Conservation (phyloP, 2,329 filamentous ascomycete species). For the Fusarium foetens region DNA sequence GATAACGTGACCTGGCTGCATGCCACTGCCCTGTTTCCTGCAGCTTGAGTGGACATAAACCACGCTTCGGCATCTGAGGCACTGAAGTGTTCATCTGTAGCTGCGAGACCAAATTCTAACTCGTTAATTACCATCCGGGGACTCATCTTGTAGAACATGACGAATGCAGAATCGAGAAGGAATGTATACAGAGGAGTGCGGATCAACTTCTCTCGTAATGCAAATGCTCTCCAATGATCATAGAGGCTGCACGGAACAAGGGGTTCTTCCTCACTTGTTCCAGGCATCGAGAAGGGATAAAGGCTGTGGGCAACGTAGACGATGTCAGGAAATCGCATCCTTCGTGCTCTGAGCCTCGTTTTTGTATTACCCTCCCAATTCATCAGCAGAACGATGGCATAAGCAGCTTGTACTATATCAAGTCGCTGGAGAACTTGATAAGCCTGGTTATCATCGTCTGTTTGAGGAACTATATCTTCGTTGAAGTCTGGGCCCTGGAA, state of each 20-base stretch:
- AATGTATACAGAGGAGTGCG: constrained; percentile 18
- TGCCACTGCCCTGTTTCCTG: not conserved
- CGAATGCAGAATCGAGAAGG: constrained; percentile 25
- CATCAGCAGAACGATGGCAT: not conserved
- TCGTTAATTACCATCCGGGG: constrained; percentile 17
- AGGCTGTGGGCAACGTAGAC: not conserved
- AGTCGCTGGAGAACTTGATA: not conserved
- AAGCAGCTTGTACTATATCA: not conserved
- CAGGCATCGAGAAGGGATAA: not conserved
- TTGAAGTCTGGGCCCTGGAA: not conserved
- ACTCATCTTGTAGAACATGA: constrained; percentile 27
- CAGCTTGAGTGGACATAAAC: not conserved
- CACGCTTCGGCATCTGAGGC: not conserved
- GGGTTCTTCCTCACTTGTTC: not conserved
- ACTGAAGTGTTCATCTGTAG: constrained; percentile 5
- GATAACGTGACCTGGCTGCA: not conserved
- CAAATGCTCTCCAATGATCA: not conserved
- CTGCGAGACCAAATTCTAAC: constrained; percentile 11
- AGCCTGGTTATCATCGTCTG: not conserved
- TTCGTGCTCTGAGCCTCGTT: not conserved
- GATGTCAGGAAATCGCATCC: not conserved
- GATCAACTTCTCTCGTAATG: constrained; percentile 19
- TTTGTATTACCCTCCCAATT: not conserved
- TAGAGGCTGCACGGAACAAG: not conserved
- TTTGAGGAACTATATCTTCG: not conserved